These are phyloP conservation scores for Saprolegnia parasitica DNA, from an alignment of 352 stramenopile genomes.

Conservation along the genomic window DNA sequence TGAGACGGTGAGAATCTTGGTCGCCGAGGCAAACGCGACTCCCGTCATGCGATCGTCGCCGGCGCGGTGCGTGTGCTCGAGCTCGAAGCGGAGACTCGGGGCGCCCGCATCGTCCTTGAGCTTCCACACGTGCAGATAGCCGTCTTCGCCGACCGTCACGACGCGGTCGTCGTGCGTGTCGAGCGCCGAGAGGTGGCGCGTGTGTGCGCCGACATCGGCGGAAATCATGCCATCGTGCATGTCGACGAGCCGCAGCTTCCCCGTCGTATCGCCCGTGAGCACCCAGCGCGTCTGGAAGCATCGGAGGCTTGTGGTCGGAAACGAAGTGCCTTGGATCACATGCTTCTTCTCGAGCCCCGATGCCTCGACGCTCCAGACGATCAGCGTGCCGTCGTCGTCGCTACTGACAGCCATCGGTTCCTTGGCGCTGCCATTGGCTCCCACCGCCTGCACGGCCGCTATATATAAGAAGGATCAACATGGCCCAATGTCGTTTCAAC, in stretches of 20 bases:
- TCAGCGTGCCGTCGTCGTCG: constrained; percentile 53
- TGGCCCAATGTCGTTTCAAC: constrained; percentile 10
- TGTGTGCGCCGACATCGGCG: constrained; percentile 63
- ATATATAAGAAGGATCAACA: background rate
- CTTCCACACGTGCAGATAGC: constrained; percentile 78
- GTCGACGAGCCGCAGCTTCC: constrained; percentile 50
- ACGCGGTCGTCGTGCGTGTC: constrained; percentile 47
- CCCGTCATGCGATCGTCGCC: constrained; percentile 60
- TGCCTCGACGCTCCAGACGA: constrained; percentile 49
- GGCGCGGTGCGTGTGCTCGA: constrained; percentile 56
- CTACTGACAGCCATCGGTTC: constrained; percentile 47
- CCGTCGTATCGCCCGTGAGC: constrained; percentile 54
- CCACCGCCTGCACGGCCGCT: background rate
- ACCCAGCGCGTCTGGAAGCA: constrained; percentile 57
- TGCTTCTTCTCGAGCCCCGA: constrained; percentile 55
- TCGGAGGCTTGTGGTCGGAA: constrained; percentile 45
- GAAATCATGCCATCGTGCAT: constrained; percentile 32
- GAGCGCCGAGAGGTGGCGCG: constrained; percentile 59
- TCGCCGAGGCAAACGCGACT: constrained; percentile 46
- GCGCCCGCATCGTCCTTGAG: constrained; percentile 30
- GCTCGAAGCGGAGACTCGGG: constrained; percentile 36
- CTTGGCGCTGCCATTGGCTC: constrained; percentile 30
- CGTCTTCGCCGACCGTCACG: constrained; percentile 68
- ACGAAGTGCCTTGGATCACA: constrained; percentile 44
- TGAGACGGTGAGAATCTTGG: constrained; percentile 47